A percentile compares a stretch with the other conserved stretches of the same genome.
Conservation (phyloP, 139 green algal genomes). For the Chlamydomonas applanata region DNA sequence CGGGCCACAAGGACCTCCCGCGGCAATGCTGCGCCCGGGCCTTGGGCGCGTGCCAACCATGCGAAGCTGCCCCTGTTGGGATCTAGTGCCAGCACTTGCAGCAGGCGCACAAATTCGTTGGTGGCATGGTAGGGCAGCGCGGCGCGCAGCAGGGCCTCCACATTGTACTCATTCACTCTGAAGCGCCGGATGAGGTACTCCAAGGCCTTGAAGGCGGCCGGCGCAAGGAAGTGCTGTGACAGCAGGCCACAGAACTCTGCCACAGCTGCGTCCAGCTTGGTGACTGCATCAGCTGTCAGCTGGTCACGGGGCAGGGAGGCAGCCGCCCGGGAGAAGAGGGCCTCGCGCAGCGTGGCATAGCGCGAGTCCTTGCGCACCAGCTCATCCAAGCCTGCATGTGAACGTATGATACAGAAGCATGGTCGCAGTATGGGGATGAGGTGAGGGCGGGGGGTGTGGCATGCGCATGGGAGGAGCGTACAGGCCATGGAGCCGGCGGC, state of each 20-base stretch:
- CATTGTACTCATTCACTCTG: conserved; percentile 82
- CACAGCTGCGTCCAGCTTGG: conserved; percentile 55
- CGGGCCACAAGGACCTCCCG: conserved; percentile 63
- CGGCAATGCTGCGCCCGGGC: conserved; percentile 61
- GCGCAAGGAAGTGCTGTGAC: conserved; percentile 69
- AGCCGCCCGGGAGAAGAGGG: conserved; percentile 66
- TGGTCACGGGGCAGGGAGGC: conserved; percentile 57
- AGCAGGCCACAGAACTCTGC: conserved; percentile 71
- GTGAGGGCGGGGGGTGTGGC: too few species aligned
- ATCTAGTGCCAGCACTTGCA: conserved; percentile 68
- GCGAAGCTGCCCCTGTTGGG: conserved; percentile 40
- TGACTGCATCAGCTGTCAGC: conserved; percentile 54
- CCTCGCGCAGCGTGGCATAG: conserved; percentile 62
- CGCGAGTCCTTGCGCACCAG: conserved; percentile 62
- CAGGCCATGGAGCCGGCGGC: too few species aligned
- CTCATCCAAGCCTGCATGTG: conserved; percentile 75
- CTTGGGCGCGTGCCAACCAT: conserved; percentile 71
- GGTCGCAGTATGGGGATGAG: too few species aligned
- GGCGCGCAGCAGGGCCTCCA: conserved; percentile 67
- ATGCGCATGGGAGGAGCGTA: too few species aligned
- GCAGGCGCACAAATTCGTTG: conserved; percentile 86
- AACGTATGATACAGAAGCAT: too few species aligned
- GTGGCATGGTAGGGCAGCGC: conserved; percentile 88
- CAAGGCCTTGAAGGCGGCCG: conserved; percentile 69
- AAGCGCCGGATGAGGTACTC: conserved; percentile 88